Percentiles rank a stretch among this genome's conserved stretches.
phyloP scores from a whole-genome alignment of 2,329 filamentous ascomycete species.

The Colletotrichum incanum region DNA sequence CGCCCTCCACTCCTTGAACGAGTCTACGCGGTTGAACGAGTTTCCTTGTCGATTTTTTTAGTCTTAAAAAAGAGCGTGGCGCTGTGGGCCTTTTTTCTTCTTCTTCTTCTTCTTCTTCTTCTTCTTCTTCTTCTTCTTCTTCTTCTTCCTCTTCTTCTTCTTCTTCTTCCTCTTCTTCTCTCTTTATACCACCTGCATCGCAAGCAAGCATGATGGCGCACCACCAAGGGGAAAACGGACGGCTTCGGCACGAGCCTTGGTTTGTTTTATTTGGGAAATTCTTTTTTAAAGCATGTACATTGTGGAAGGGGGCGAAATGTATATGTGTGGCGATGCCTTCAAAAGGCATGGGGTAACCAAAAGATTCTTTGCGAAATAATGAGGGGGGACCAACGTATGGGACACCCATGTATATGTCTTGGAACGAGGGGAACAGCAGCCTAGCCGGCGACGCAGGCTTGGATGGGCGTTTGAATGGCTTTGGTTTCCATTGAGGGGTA shows the following conservation, averaged over 20 bases:
- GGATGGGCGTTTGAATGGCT: constrained; percentile 10
- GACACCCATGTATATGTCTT: constrained; percentile 25
- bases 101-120: too few species aligned
- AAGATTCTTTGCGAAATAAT: constrained; percentile 16
- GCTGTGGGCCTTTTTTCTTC: constrained; percentile 15
- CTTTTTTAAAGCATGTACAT: constrained; percentile 9
- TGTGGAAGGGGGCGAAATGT: constrained; percentile 10
- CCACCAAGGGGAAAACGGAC: constrained; percentile 19
- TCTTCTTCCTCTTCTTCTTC: too few species aligned
- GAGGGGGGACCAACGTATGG: neutral
- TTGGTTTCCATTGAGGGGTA: neutral
- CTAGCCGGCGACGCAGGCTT: constrained; percentile 28
- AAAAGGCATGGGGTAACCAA: constrained; percentile 3
- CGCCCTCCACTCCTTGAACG: constrained; percentile 25
- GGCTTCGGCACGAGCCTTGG: constrained; percentile 29
- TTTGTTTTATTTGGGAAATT: constrained; percentile 6
- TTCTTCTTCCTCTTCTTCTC: too few species aligned
- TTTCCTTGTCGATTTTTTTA: constrained; percentile 27
- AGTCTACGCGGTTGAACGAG: neutral
- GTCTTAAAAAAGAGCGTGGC: constrained; percentile 34
- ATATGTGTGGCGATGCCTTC: constrained; percentile 1
- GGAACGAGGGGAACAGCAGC: constrained; percentile 1
- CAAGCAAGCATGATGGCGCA: constrained; percentile 32
- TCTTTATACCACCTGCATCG: constrained; percentile 26
- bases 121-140: too few species aligned